Evolutionary conservation across 306 rosid genomes (phyloP).

Genomic region (Sindora glabra): DNA sequence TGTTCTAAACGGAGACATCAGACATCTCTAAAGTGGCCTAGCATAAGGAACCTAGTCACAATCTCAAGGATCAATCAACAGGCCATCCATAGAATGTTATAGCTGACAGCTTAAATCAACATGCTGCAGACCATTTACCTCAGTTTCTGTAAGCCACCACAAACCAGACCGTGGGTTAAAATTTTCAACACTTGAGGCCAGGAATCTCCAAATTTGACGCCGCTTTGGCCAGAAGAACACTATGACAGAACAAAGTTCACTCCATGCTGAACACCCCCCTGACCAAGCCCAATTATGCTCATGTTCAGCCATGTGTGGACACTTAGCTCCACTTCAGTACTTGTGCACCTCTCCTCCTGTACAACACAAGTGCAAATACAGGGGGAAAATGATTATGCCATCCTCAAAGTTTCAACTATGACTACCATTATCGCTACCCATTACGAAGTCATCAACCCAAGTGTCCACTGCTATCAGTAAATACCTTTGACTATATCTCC

Average conservation of each 20-base stretch:
- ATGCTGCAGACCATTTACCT: conserved; percentile 42
- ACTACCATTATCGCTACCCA: conserved; percentile 89
- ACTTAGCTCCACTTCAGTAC: conserved; percentile 76
- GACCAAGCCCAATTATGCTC: conserved; percentile 40
- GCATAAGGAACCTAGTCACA: conserved; percentile 16
- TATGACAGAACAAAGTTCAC: conserved; percentile 40
- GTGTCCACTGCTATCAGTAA: conserved; percentile 78
- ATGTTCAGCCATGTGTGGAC: conserved; percentile 88
- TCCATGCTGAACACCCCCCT: conserved; percentile 51
- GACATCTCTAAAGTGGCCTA: conserved; percentile 3
- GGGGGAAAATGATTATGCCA: conserved; percentile 99
- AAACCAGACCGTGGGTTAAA: conserved; percentile 28
- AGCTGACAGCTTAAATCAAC: conserved; percentile 30
- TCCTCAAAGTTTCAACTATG: conserved; percentile 86
- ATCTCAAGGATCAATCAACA: conserved; percentile 21
- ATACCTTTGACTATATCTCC: conserved; percentile 53
- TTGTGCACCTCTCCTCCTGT: conserved; percentile 93
- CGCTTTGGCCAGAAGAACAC: conserved; percentile 46
- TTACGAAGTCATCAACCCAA: conserved; percentile 61
- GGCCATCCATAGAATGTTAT: conserved; percentile 24
- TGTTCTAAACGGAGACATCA: background rate
- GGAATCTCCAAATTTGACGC: conserved; percentile 43
- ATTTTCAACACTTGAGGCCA: conserved; percentile 34
- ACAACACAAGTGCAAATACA: conserved; percentile 99
- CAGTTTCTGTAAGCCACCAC: conserved; percentile 44